Conservation (phyloP, 768 basidiomycete genomes). For the Crepidotus variabilis region DNA sequence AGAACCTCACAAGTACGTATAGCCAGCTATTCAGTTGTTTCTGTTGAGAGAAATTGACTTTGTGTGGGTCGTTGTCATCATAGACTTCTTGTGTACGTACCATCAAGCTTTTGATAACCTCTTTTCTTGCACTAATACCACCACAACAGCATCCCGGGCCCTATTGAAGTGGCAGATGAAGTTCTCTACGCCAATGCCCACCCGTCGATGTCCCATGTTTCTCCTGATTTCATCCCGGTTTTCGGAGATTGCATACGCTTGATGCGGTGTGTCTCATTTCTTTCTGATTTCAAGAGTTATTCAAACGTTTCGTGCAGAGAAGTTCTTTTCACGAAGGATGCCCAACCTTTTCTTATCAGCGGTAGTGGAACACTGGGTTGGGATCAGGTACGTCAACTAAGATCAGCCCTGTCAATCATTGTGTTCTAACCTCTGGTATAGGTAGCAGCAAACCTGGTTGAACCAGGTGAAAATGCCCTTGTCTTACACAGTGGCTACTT, state of each 20-base stretch:
- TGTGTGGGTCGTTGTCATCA: not conserved
- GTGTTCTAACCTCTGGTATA: too few relatives aligned
- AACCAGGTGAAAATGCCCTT: conserved; percentile 65
- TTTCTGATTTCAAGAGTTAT: not conserved
- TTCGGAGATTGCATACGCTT: conserved; percentile 89
- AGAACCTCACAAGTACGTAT: not conserved
- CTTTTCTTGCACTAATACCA: not conserved
- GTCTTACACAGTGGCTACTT: conserved; percentile 90
- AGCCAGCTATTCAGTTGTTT: not conserved
- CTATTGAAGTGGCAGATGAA: conserved; percentile 56
- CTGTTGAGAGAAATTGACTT: not conserved
- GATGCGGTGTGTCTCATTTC: conserved; percentile 50
- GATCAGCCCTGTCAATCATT: too few relatives aligned
- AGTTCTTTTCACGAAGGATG: conserved; percentile 72
- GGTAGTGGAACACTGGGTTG: conserved; percentile 96
- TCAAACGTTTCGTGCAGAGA: conserved; percentile 39
- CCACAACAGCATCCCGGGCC: conserved; percentile 51
- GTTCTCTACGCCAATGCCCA: conserved; percentile 94
- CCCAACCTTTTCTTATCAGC: conserved; percentile 90
- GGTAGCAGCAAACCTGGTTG: conserved; percentile 90
- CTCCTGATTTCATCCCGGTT: conserved; percentile 81
- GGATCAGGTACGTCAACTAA: conserved; percentile 65
- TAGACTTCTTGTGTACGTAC: not conserved
- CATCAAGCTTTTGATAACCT: not conserved
- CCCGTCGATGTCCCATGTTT: conserved; percentile 85